Evolutionary conservation across 2,329 filamentous ascomycete genomes (phyloP).

Genomic region (Hymenoscyphus infarciens): DNA sequence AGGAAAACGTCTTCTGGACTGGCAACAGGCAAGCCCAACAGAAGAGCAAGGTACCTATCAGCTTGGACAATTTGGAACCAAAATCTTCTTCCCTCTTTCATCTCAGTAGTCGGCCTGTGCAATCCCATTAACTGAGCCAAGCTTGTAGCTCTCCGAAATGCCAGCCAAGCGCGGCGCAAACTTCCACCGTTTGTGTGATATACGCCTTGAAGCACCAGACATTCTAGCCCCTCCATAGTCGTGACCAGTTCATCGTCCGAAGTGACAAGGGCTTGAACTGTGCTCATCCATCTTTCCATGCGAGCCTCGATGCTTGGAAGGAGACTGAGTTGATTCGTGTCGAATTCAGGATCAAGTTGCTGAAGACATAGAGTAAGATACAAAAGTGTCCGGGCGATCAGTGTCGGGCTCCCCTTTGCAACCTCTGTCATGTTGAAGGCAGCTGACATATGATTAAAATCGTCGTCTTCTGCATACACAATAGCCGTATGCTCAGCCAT

Average conservation of each 20-base stretch:
- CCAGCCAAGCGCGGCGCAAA: constrained; percentile 48
- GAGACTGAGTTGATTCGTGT: constrained; percentile 24
- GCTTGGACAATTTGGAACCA: constrained; percentile 18
- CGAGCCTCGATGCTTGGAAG: constrained; percentile 23
- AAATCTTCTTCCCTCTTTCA: constrained; percentile 11
- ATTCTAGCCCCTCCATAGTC: constrained; percentile 50
- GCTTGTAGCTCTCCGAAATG: constrained; percentile 45
- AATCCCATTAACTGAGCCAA: constrained; percentile 38
- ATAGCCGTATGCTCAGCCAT: constrained; percentile 16
- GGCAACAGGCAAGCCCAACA: constrained; percentile 30
- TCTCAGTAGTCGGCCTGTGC: constrained; percentile 8
- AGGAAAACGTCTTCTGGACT: constrained; percentile 19
- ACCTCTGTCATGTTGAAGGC: constrained; percentile 27
- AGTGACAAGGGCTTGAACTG: constrained; percentile 25
- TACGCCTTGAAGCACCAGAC: constrained; percentile 47
- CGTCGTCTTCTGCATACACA: constrained; percentile 7
- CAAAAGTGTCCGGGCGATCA: constrained; percentile 30
- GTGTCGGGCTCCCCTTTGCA: constrained; percentile 25
- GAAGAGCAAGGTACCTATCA: constrained; percentile 23
- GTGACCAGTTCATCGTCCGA: constrained; percentile 38
- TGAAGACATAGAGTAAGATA: constrained; percentile 32
- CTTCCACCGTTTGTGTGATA: constrained; percentile 47
- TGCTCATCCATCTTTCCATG: constrained; percentile 29
- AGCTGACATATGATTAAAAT: constrained; percentile 4
- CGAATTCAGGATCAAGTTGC: constrained; percentile 29